Conservation (phyloP, 2,329 filamentous ascomycete species). For the Exophiala spinifera region DNA sequence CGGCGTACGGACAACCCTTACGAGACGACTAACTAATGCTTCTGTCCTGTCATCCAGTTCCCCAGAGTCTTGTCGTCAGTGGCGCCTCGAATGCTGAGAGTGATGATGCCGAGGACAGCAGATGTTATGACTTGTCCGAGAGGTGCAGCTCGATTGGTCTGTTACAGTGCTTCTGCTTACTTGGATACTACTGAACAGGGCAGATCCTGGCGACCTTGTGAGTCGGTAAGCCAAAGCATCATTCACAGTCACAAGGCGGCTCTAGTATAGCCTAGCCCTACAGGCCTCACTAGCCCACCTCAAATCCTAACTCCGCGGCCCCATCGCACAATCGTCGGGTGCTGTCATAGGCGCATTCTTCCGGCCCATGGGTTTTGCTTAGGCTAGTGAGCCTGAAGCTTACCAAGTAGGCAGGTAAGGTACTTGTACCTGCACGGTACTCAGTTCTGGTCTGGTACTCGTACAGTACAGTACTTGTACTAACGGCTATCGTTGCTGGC, state of each 20-base stretch:
- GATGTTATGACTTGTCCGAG: neutral
- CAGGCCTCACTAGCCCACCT: neutral
- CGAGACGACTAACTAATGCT: no score
- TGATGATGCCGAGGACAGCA: neutral
- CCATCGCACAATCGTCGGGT: neutral
- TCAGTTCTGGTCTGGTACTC: no score
- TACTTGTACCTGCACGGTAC: no score
- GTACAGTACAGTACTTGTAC: no score
- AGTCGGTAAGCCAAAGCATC: neutral
- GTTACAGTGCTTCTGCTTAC: no score
- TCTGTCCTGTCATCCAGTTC: no score
- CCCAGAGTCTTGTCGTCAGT: slow-evolving; percentile 3
- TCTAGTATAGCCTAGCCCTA: neutral
- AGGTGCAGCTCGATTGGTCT: neutral
- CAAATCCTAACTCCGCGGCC: slow-evolving; percentile 21
- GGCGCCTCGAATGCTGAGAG: slow-evolving; percentile 4
- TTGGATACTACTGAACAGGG: no score
- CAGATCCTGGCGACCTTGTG: no score
- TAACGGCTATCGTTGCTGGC: no score
- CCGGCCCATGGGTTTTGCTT: neutral
- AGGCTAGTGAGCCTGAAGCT: no score
- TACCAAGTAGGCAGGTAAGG: no score
- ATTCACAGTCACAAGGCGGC: neutral
- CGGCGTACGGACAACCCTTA: neutral
- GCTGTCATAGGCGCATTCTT: neutral